Base-by-base conservation (phyloP, 1,284 basidiomycete species). In the Cutaneotrichosporon sp. region DNA sequence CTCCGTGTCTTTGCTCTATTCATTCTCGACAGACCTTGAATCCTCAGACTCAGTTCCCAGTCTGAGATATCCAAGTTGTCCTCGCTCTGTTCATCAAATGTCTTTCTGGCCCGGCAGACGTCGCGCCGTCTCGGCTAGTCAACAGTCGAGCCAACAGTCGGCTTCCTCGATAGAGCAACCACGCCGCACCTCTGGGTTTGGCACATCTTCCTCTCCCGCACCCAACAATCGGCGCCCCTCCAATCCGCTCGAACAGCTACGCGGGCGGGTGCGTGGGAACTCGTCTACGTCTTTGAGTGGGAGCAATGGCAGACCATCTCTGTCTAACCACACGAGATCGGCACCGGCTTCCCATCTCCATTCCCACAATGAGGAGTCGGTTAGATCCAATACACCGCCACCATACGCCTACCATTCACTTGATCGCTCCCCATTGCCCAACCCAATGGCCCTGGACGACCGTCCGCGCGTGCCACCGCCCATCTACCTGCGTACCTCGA, bases 401-500 rank as follows among this genome's bases (percentile, higher is more conserved):
- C 65, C 71, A 10, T 77, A 76, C 61, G 71, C 74, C 1, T 61
- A 70, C 16, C 73, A 73, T 13, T 67, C 70, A 3, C 67, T 78
- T 4, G 75, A 78, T 55, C 64, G 76, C 52, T 72, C 72, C 18
- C 75, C 76, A 2, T 64, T 72, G 8, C 22, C 64, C 10, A 73
- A 72, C 57, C 68, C 74, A 10, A 46, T 73, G 56, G 64, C 61
- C 7, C 65, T 75, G 42, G 73, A 75, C 58, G 72, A 75, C n/a
- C 62, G 69, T 30, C 76, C 74, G 10, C 60, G 73, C 31, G 75
- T 77, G 4, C 76, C 76, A 1, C 75, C 76, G 22, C 76, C 76
- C 2, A 75, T 78, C 57, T 76, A 74, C 61, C 64, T 78, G 16
- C 67, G 76, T 11, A 64, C 65, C 16, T 70, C 70, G 7, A 71